Evolutionary conservation across 352 stramenopile genomes (phyloP).

Genomic region (Phytophthora brassicae): DNA sequence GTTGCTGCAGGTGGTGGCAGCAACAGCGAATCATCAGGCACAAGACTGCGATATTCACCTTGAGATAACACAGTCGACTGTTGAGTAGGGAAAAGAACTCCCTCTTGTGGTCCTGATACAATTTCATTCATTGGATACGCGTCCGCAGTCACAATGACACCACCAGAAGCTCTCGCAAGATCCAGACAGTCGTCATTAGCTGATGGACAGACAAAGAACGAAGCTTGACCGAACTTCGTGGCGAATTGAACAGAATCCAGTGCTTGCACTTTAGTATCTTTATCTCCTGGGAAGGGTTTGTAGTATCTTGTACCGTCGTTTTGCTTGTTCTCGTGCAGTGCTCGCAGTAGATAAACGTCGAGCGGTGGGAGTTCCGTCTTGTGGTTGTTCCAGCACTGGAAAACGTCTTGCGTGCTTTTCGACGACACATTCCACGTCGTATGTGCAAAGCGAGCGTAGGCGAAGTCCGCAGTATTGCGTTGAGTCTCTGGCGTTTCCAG

Average conservation of each 20-base stretch:
- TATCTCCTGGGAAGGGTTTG: constrained; percentile 23
- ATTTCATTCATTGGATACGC: constrained; percentile 71
- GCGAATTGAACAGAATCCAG: constrained; percentile 39
- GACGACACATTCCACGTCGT: constrained; percentile 42
- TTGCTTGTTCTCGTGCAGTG: constrained; percentile 15
- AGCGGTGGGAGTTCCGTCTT: constrained; percentile 44
- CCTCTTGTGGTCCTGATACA: constrained; percentile 12
- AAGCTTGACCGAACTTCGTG: constrained; percentile 37
- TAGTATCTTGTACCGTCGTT: constrained; percentile 23
- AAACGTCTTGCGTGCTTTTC: constrained; percentile 45
- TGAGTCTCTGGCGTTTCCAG: neutral
- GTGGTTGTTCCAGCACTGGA: constrained; percentile 47
- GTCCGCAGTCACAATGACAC: constrained; percentile 49
- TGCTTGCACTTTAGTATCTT: constrained; percentile 26
- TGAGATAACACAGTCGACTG: constrained; percentile 1
- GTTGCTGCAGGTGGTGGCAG: constrained; percentile 8
- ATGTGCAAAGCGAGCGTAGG: constrained; percentile 43
- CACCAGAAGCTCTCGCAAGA: constrained; percentile 47
- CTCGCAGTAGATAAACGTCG: constrained; percentile 32
- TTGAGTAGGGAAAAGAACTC: constrained; percentile 23
- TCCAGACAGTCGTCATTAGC: constrained; percentile 69
- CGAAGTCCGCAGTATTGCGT: constrained; percentile 36
- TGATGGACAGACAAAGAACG: constrained; percentile 61
- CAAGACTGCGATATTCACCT: constrained; percentile 11
- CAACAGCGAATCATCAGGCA: constrained; percentile 19